Evolutionary conservation across 2,329 filamentous ascomycete species (phyloP), one percentile per base, ranked within the genome.

Genomic region (Lecanicillium sp.): DNA sequence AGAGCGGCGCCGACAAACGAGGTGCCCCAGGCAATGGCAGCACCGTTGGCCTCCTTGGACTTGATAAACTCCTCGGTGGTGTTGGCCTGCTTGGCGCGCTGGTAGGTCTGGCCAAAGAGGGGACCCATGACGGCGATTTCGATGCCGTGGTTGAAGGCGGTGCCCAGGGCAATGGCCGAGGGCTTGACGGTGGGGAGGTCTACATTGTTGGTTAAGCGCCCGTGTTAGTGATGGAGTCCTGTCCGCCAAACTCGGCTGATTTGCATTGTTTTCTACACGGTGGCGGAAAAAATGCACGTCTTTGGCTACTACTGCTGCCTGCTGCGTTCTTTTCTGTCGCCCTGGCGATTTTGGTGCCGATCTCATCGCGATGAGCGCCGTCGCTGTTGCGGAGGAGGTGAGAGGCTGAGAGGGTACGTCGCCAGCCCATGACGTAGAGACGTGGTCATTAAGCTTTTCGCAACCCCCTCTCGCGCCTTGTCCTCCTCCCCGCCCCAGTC

Each of bases 61-160:
- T 83, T 83, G 65, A 94, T 68, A 69, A 95, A 96, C 70, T 96
- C 90, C 70, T 96, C 89, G 72, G 92, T 94, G 57, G 83, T 85
- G 78, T 94, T 90, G 63, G 90, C 79, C 45, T 78, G 70, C 75
- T 94, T 89, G 51, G 90, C 89, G 53, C 86, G 84, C 68, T 89
- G 82, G 77, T 95, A 95, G 57, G 87, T 90, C 58, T 94, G 83
- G 59, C 92, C 90, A 62, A 96, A 95, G 65, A 96, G 69, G 47
- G 90, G 90, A 43, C 80, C 76, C 46, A 96, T 78, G 53, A 96
- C 79, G 47, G 85, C 89, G 48, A 92, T 80, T 58, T 92, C 92
- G 55, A 87, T 75, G 55, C 82, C 81, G 70, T 98, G 90, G 75
- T 85, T 95, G 80, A 95, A 98, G 64, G 88, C 70, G 47, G 89